Conservation (phyloP, 2,329 filamentous ascomycete genomes). For the Calonectria pseudoreteaudii region DNA sequence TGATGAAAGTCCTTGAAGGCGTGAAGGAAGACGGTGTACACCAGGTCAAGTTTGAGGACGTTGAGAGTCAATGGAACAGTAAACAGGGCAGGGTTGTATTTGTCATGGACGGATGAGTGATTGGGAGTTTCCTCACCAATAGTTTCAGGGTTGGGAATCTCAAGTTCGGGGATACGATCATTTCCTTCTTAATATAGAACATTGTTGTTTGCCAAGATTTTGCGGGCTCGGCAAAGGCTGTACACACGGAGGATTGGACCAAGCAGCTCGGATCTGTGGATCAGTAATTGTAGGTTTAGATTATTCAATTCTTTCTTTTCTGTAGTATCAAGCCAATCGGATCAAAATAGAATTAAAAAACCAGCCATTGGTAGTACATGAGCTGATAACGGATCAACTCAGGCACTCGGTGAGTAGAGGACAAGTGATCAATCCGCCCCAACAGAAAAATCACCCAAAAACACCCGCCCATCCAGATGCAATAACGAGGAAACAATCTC, state of each 20-base stretch:
- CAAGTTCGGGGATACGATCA: neutral
- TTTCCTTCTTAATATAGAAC: neutral
- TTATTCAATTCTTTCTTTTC: no score
- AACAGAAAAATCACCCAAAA: neutral
- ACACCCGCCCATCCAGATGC: neutral
- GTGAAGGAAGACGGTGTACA: slow-evolving; percentile 32
- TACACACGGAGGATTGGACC: no score
- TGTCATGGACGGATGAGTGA: slow-evolving; percentile 31
- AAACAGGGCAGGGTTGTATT: slow-evolving; percentile 42
- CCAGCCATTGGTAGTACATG: no score
- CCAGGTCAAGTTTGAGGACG: slow-evolving; percentile 37
- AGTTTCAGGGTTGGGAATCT: neutral
- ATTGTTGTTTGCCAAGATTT: neutral
- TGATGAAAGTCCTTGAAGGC: slow-evolving; percentile 39
- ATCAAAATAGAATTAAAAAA: no score
- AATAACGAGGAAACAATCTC: neutral
- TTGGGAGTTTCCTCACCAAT: neutral
- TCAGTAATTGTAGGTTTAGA: no score
- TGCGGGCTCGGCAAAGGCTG: no score
- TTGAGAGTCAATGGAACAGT: slow-evolving; percentile 40
- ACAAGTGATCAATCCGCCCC: neutral
- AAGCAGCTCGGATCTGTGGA: no score
- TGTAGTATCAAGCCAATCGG: no score
- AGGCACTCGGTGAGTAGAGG: neutral
- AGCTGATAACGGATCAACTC: no score